Evolutionary conservation across 352 stramenopile genomes (phyloP).

Genomic region (Pythium sp.): DNA sequence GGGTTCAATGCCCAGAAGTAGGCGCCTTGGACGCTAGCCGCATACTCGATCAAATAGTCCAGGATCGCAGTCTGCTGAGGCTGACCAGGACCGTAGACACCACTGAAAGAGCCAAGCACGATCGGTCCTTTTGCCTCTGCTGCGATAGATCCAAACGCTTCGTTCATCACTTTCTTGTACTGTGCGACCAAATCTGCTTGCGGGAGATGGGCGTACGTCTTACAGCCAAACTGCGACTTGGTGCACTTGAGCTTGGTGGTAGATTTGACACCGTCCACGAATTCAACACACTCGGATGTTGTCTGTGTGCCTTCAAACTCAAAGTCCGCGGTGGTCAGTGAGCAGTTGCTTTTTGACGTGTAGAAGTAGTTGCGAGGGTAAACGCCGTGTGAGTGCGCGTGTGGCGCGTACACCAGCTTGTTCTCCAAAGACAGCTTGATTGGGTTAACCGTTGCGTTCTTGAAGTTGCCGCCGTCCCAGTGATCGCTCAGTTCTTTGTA

Average conservation of each 20-base stretch:
- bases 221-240: constrained; percentile 37
- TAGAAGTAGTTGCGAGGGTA: constrained; percentile 65
- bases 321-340: constrained; percentile 23
- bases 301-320: constrained; percentile 21
- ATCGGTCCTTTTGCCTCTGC: constrained; percentile 35
- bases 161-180: constrained; percentile 41
- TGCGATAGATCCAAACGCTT: constrained; percentile 39
- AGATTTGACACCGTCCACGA: constrained; percentile 32
- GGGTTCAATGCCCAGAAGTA: constrained; percentile 73
- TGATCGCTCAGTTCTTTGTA: constrained; percentile 40
- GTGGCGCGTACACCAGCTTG: constrained; percentile 68
- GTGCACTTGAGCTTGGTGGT: constrained; percentile 38
- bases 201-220: constrained; percentile 40
- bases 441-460: constrained; percentile 50
- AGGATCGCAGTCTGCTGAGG: constrained; percentile 55
- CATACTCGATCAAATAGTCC: constrained; percentile 63
- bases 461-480: constrained; percentile 65
- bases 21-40: constrained; percentile 41
- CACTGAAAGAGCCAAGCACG: constrained; percentile 60
- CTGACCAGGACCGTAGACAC: constrained; percentile 53
- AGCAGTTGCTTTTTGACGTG: constrained; percentile 41
- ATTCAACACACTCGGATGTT: constrained; percentile 42
- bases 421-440: constrained; percentile 39
- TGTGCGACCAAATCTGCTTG: constrained; percentile 22
- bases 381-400: constrained; percentile 54